These are phyloP conservation scores for Tolypocladium tropicale DNA, from an alignment of 2,329 filamentous ascomycete genomes.

Conservation along the genomic window DNA sequence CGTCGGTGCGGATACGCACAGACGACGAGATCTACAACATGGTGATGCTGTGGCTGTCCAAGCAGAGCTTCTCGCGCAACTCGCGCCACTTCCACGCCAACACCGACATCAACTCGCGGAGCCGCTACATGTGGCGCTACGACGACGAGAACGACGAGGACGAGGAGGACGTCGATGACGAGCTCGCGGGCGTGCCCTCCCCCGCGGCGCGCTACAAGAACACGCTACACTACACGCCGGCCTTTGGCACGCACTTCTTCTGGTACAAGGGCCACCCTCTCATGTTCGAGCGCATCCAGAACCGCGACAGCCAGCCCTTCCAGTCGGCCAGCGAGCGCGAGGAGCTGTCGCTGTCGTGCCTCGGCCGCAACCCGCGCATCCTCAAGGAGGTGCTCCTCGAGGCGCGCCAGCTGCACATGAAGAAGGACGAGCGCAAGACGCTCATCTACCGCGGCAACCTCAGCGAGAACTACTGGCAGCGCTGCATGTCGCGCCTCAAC, in stretches of 20 bases:
- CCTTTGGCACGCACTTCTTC: slow-evolving; percentile 58
- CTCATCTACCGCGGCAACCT: slow-evolving; percentile 52
- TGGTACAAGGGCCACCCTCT: slow-evolving; percentile 52
- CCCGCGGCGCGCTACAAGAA: slow-evolving; percentile 29
- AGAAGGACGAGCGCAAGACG: slow-evolving; percentile 51
- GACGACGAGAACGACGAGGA: slow-evolving; percentile 33
- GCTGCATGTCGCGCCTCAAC: slow-evolving; percentile 49
- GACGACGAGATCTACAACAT: slow-evolving; percentile 68
- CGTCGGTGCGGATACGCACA: slow-evolving; percentile 53
- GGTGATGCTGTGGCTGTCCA: slow-evolving; percentile 58
- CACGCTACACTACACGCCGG: slow-evolving; percentile 52
- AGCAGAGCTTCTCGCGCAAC: slow-evolving; percentile 48
- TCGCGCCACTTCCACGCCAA: slow-evolving; percentile 56
- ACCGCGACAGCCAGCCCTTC: slow-evolving; percentile 30
- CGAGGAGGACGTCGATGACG: slow-evolving; percentile 24
- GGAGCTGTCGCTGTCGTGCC: slow-evolving; percentile 49
- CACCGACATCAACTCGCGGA: slow-evolving; percentile 45
- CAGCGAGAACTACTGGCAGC: slow-evolving; percentile 44
- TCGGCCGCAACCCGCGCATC: slow-evolving; percentile 48
- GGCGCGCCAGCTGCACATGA: slow-evolving; percentile 42
- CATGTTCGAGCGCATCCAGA: slow-evolving; percentile 43
- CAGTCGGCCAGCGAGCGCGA: slow-evolving; percentile 41
- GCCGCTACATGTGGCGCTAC: slow-evolving; percentile 37
- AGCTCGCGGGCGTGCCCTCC: slow-evolving; percentile 18
- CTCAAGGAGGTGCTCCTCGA: slow-evolving; percentile 54